Evolutionary conservation across 2,329 filamentous ascomycete genomes (phyloP).

Genomic region (Fusarium sp.): DNA sequence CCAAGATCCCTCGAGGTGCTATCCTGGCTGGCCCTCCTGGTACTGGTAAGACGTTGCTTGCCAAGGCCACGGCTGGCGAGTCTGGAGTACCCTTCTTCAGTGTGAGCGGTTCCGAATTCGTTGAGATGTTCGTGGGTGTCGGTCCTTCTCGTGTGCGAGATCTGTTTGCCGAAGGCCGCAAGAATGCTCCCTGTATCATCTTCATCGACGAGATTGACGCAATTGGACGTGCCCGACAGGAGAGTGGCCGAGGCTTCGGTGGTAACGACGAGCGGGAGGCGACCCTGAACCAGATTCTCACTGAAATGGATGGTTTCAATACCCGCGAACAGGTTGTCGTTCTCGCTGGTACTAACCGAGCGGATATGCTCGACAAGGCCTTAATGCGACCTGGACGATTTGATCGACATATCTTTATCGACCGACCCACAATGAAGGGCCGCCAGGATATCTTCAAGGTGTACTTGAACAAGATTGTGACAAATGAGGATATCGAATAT

Average conservation of each 20-base stretch:
- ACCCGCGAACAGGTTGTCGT: conserved; percentile 97
- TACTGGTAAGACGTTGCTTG: conserved; percentile 97
- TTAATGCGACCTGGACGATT: conserved; percentile 97
- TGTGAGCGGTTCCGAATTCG: conserved; percentile 98
- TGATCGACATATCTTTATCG: conserved; percentile 95
- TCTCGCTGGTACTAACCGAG: conserved; percentile 94
- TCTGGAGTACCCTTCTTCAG: conserved; percentile 98
- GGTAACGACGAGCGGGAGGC: conserved; percentile 98
- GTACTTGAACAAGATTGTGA: conserved; percentile 94
- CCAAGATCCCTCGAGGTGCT: conserved; percentile 96
- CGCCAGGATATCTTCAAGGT: conserved; percentile 96
- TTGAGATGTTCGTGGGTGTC: conserved; percentile 99
- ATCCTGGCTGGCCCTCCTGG: conserved; percentile 97
- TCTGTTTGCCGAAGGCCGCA: conserved; percentile 92
- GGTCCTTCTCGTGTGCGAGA: conserved; percentile 95
- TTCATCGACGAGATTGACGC: conserved; percentile 99
- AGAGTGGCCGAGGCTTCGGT: conserved; percentile 78
- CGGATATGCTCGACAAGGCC: conserved; percentile 94
- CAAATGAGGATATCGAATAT: conserved; percentile 88
- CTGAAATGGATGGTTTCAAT: conserved; percentile 99
- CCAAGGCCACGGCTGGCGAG: conserved; percentile 97
- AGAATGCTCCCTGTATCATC: conserved; percentile 98
- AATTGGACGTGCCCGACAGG: conserved; percentile 90
- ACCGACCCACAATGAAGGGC: conserved; percentile 95
- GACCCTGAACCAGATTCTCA: conserved; percentile 97